Percentiles rank a stretch among this genome's conserved stretches.
Conservation (phyloP, 345 rosid species). For the Limnanthes douglasii region DNA sequence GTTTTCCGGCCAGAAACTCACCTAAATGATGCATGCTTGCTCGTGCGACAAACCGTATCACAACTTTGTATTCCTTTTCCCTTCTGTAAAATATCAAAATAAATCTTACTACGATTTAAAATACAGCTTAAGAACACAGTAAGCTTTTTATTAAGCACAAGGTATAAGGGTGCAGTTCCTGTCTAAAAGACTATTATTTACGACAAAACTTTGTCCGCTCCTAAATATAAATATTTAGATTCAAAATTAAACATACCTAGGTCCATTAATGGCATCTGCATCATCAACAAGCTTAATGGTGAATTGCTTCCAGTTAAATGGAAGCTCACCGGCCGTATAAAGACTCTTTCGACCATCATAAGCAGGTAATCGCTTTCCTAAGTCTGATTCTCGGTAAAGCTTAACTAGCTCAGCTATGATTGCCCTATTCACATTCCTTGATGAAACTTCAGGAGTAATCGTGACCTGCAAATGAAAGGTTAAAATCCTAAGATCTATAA, state of each 20-base stretch:
- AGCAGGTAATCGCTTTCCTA: constrained; percentile 92
- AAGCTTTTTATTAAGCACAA: too few relatives aligned
- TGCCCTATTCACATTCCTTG: constrained; percentile 73
- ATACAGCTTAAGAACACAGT: neutral
- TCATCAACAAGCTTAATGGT: constrained; percentile 64
- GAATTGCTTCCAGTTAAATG: constrained; percentile 85
- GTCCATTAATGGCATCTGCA: constrained; percentile 62
- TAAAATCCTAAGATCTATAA: constrained; percentile 15
- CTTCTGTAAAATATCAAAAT: constrained; percentile 32
- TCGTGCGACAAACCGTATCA: constrained; percentile 63
- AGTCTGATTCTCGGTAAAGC: constrained; percentile 72
- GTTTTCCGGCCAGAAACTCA: constrained; percentile 82
- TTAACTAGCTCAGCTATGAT: constrained; percentile 91
- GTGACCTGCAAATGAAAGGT: constrained; percentile 56
- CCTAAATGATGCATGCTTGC: constrained; percentile 86
- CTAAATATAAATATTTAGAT: too few relatives aligned
- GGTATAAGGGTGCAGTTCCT: too few relatives aligned
- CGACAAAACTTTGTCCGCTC: too few relatives aligned
- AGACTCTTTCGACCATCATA: constrained; percentile 95
- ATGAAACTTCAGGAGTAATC: constrained; percentile 87
- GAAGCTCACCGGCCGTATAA: constrained; percentile 95
- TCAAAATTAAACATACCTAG: constrained; percentile 41
- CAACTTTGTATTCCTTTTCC: constrained; percentile 69
- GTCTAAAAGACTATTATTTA: too few relatives aligned
- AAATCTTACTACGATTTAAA: too few relatives aligned